Conservation (phyloP, 129 eudicot genomes). For the Artemisia argyi region DNA sequence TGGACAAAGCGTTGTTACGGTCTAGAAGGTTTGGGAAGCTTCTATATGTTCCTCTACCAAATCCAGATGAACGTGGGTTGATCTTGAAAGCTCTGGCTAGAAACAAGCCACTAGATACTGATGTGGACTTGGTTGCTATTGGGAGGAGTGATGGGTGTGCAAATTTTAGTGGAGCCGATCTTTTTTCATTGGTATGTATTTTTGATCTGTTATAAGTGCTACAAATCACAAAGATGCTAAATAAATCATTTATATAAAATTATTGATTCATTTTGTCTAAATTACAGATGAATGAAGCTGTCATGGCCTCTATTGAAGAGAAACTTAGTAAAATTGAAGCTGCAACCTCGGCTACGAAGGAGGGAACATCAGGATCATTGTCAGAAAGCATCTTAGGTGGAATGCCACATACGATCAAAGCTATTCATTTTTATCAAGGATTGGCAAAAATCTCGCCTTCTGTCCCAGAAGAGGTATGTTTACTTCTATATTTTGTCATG, state of each 20-base stretch:
- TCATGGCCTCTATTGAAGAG: conserved; percentile 41
- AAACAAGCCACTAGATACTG: conserved; percentile 51
- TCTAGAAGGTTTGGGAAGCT: conserved; percentile 75
- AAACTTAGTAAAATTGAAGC: conserved; percentile 39
- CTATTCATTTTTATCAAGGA: conserved; percentile 52
- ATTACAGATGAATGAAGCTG: conserved; percentile 65
- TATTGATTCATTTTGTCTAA: neutral
- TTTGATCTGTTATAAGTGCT: neutral
- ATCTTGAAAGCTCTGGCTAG: conserved; percentile 65
- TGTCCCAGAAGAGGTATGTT: conserved; percentile 55
- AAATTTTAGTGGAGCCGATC: conserved; percentile 83
- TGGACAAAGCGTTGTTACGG: conserved; percentile 60
- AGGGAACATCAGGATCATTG: conserved; percentile 4
- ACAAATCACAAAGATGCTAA: conserved; percentile 14
- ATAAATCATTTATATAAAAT: neutral
- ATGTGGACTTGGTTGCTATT: conserved; percentile 60
- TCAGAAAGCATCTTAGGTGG: neutral
- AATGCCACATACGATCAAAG: conserved; percentile 37
- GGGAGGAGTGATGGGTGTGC: conserved; percentile 52
- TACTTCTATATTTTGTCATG: conserved; percentile 1
- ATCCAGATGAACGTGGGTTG: conserved; percentile 68
- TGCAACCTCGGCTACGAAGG: conserved; percentile 32
- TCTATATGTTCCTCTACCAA: conserved; percentile 75
- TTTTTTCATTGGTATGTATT: conserved; percentile 53
- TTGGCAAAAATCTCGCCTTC: conserved; percentile 54